Evolutionary conservation across 257 asterid genomes (phyloP).

Genomic region (Nicotiana undulata): DNA sequence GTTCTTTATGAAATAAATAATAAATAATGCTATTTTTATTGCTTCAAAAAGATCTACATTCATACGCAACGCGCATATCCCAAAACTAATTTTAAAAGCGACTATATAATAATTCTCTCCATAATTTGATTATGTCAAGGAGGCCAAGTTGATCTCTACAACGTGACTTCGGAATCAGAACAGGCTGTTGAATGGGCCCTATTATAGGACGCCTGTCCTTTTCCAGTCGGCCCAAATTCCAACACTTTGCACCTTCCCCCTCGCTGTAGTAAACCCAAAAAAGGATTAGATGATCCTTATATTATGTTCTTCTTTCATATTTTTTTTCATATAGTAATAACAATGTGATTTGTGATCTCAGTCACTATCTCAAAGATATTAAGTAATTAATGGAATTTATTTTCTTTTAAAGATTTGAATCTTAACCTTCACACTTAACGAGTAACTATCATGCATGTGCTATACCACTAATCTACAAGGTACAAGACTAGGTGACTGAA

Average conservation of each 20-base stretch:
- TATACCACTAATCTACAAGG: not conserved
- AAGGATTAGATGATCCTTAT: not conserved
- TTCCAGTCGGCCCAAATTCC: slow-evolving; percentile 14
- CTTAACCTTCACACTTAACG: not conserved
- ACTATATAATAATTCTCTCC: too few species aligned
- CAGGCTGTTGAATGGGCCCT: slow-evolving; percentile 11
- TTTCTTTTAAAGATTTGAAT: too few species aligned
- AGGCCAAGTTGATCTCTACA: not conserved
- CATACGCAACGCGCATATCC: too few species aligned
- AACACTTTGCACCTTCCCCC: not conserved
- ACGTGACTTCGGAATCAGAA: not conserved
- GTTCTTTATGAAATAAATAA: too few species aligned
- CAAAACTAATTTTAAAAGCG: too few species aligned
- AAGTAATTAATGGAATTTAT: too few species aligned
- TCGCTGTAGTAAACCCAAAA: not conserved
- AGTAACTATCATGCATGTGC: not conserved
- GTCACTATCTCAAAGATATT: not conserved
- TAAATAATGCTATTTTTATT: too few species aligned
- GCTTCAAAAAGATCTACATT: too few species aligned
- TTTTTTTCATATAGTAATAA: not conserved
- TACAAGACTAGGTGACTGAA: not conserved
- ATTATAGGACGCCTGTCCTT: slow-evolving; percentile 4
- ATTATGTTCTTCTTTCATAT: not conserved
- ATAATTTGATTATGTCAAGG: too few species aligned
- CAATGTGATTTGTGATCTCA: not conserved